A percentile compares a stretch with the other conserved stretches of the same genome.
These are phyloP conservation scores for Nemania abortiva DNA, from an alignment of 2,329 filamentous ascomycete species.

Conservation along the genomic window DNA sequence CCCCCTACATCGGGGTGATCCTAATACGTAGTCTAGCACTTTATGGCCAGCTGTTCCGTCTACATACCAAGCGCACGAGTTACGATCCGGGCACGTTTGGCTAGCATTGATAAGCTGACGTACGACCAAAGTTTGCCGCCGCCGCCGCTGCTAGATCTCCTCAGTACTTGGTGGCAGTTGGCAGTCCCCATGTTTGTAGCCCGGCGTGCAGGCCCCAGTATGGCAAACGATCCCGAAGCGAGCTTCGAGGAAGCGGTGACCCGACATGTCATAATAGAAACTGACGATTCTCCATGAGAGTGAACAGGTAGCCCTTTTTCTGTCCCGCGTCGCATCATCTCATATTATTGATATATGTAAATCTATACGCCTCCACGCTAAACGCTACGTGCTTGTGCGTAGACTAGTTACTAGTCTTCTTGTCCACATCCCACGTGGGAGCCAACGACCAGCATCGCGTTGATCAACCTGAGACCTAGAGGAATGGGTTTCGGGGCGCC, in stretches of 20 bases:
- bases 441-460: slow-evolving; percentile 1
- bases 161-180: neutral
- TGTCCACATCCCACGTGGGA: neutral
- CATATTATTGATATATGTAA: neutral
- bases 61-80: neutral
- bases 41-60: neutral
- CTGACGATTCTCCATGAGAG: neutral
- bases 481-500: slow-evolving; percentile 28
- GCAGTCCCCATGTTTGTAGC: neutral
- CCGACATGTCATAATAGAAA: neutral
- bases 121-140: slow-evolving; percentile 23
- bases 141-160: slow-evolving; percentile 9
- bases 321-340: neutral
- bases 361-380: neutral
- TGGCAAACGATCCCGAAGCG: slow-evolving; percentile 6
- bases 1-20: slow-evolving; percentile 21
- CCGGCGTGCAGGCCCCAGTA: slow-evolving; percentile 1
- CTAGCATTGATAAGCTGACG: slow-evolving; percentile 26
- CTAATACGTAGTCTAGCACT: slow-evolving; percentile 1
- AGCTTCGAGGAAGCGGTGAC: neutral
- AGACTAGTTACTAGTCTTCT: neutral
- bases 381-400: neutral
- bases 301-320: neutral
- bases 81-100: neutral
- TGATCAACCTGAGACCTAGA: slow-evolving; percentile 26